Percentiles rank a stretch among this genome's conserved stretches.
phyloP scores from a whole-genome alignment of 352 stramenopile species.

The Globisporangium middletonii region DNA sequence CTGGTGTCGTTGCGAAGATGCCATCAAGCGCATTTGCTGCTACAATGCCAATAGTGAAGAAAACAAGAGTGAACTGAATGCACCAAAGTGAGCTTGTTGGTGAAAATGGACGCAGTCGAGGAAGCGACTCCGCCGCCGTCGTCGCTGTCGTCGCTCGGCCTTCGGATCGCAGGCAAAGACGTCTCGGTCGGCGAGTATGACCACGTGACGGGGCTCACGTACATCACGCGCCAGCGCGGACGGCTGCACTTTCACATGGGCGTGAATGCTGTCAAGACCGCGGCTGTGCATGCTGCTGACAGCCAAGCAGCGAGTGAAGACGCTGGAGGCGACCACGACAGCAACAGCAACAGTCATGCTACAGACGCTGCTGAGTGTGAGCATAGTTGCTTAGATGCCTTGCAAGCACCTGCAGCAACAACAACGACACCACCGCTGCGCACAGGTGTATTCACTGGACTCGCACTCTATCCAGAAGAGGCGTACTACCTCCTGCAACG shows the following conservation, averaged over 20 bases:
- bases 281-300: constrained; percentile 1
- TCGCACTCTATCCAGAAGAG: constrained; percentile 68
- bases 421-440: constrained; percentile 9
- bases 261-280: constrained; percentile 29
- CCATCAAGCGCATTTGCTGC: not conserved
- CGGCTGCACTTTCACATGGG: constrained; percentile 78
- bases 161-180: constrained; percentile 21
- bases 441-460: constrained; percentile 42
- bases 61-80: not conserved
- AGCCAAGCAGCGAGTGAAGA: too few relatives aligned
- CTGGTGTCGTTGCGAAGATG: too few relatives aligned
- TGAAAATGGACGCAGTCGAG: not conserved
- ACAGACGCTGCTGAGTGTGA: not conserved
- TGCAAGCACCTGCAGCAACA: not conserved
- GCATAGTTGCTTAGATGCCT: not conserved
- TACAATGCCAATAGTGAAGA: not conserved
- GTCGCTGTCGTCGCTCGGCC: not conserved
- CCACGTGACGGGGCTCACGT: constrained; percentile 41
- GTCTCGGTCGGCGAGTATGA: constrained; percentile 64
- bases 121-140: too few relatives aligned
- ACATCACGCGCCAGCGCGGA: constrained; percentile 64
- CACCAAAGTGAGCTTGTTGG: not conserved
- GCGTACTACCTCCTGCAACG: constrained; percentile 58
- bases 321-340: not conserved
- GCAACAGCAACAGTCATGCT: not conserved